Base-by-base conservation (phyloP, 768 basidiomycete species). In the Pulveroboletus sp. region DNA sequence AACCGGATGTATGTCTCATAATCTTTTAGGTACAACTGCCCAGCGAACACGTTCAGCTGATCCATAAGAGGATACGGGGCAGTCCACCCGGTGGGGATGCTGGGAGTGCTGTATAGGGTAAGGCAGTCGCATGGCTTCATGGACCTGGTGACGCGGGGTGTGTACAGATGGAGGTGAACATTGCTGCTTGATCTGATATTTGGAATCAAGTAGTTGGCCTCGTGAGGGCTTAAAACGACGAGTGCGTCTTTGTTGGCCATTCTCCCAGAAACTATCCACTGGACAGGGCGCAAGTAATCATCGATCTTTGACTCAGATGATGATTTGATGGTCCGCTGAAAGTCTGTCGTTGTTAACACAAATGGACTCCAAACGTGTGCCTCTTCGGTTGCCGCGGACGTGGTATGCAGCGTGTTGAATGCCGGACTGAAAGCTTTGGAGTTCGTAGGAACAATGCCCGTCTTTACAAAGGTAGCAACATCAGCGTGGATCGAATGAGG, bases 191-290 rank as follows among this genome's bases (percentile, higher is more conserved):
- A 32, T 10, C 64, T 67, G 41, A 77, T 72, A 1, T 32, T 17
- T 61, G 71, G 64, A 4, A 75, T 59, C n/a, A 75, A 62, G 31
- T 47, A 43, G 40, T 76, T 64, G 27, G 59, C 72, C 52, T 76
- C 73, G 46, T 46, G 55, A 14, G 68, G 66, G 57, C 76, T 77
- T 55, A 75, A 43, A 16, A 71, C 47, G 19, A 77, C 62, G 12
- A 75, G 56, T 7, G 24, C 20, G 10, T 46, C 36, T 4, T 38
- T 32, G 17, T 4, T 9, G n/a, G 5, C 16, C 40, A 2, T 27
- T 31, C 20, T 43, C n/a, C 36, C 42, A 1, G 42, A 49, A 16
- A 49, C 36, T 6, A 49, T 20, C 48, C 48, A 49, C 3, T 49
- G 48, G 5, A 43, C 29, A 24, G n/a, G n/a, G n/a, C n/a, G n/a